Evolutionary conservation across 805 yeast species (phyloP).

Genomic region (Saccharomycopsis microspora): DNA sequence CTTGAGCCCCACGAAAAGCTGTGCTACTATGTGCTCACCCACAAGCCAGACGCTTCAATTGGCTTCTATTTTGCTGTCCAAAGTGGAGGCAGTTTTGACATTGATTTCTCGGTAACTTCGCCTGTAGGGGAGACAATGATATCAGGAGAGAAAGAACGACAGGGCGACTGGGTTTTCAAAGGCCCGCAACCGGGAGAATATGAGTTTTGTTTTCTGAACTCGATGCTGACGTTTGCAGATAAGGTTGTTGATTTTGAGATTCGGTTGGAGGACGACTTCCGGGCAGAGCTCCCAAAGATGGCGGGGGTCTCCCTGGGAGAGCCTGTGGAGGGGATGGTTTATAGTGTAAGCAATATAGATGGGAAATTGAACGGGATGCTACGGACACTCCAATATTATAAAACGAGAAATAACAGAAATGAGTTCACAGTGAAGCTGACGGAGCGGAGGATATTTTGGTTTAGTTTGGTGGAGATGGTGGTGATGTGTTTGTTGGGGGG

Average conservation of each 20-base stretch:
- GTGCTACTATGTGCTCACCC: slow-evolving; percentile 64
- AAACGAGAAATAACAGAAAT: slow-evolving; percentile 83
- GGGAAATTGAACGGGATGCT: slow-evolving; percentile 43
- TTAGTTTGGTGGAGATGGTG: slow-evolving; percentile 53
- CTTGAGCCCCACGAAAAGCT: slow-evolving; percentile 65
- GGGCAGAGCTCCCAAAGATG: slow-evolving; percentile 47
- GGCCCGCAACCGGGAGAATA: slow-evolving; percentile 69
- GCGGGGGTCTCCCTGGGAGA: slow-evolving; percentile 9
- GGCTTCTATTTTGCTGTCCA: slow-evolving; percentile 79
- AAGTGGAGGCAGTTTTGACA: slow-evolving; percentile 70
- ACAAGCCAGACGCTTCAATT: slow-evolving; percentile 44
- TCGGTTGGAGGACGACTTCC: slow-evolving; percentile 35
- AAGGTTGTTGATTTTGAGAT: slow-evolving; percentile 81
- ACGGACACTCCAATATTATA: slow-evolving; percentile 66
- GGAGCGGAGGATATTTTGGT: slow-evolving; percentile 49
- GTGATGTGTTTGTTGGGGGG: slow-evolving; percentile 61
- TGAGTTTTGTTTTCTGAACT: slow-evolving; percentile 76
- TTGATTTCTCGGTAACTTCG: slow-evolving; percentile 48
- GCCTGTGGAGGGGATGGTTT: slow-evolving; percentile 19
- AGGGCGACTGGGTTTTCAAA: slow-evolving; percentile 66
- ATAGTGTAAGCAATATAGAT: slow-evolving; percentile 47
- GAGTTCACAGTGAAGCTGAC: slow-evolving; percentile 64
- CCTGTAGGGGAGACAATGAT: slow-evolving; percentile 47
- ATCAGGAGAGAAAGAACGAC: slow-evolving; percentile 51
- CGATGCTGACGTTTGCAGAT: slow-evolving; percentile 71